Evolutionary conservation across 2,329 filamentous ascomycete species (phyloP).

Genomic region (Aspergillus terreus): DNA sequence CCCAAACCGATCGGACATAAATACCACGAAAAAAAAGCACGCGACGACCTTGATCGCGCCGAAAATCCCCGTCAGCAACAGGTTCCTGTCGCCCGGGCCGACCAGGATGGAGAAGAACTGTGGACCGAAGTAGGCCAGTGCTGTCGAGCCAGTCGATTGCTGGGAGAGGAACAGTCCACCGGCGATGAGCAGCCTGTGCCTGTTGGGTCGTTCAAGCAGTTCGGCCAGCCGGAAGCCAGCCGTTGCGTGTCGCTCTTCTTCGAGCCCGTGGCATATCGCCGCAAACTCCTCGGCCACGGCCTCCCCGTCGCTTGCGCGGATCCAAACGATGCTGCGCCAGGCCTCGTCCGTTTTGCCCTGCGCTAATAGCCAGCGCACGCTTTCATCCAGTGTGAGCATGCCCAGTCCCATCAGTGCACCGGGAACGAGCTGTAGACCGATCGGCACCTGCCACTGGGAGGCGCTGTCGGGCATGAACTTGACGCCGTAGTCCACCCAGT

Average conservation of each 20-base stretch:
- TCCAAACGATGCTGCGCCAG: conserved; percentile 32
- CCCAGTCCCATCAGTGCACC: conserved; percentile 49
- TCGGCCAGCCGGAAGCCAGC: conserved; percentile 42
- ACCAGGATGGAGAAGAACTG: conserved; percentile 37
- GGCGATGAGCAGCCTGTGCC: conserved; percentile 34
- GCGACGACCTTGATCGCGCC: conserved; percentile 37
- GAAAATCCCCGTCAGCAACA: conserved; percentile 38
- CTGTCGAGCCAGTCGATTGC: conserved; percentile 39
- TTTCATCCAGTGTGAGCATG: conserved; percentile 51
- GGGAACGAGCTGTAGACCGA: conserved; percentile 52
- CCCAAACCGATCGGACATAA: conserved; percentile 36
- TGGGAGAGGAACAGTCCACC: conserved; percentile 40
- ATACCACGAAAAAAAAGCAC: conserved; percentile 32
- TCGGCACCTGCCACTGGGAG: conserved; percentile 51
- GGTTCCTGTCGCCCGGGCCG: conserved; percentile 26
- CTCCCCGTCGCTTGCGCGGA: conserved; percentile 30
- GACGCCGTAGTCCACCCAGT: conserved; percentile 54
- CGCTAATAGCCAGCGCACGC: conserved; percentile 51
- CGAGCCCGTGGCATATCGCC: conserved; percentile 38
- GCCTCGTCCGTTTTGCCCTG: conserved; percentile 48
- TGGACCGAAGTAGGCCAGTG: conserved; percentile 38
- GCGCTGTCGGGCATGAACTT: conserved; percentile 42
- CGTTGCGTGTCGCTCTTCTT: conserved; percentile 37
- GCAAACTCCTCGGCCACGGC: conserved; percentile 31
- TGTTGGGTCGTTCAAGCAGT: conserved; percentile 34